Evolutionary conservation across 1,139 yeast species (phyloP), one percentile per base, ranked within the genome.

Genomic region (Candida sojae): DNA sequence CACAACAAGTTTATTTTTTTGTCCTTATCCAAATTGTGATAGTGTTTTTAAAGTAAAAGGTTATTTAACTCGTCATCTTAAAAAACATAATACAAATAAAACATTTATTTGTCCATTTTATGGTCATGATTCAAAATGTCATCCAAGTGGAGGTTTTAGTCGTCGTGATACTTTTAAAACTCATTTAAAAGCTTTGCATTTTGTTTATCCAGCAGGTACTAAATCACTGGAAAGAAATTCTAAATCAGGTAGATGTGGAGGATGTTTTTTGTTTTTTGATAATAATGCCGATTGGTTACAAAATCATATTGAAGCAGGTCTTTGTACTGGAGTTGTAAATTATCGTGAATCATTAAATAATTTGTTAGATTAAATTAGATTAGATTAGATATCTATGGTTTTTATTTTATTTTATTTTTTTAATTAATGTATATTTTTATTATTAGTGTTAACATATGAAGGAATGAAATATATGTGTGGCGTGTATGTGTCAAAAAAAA

Each of bases 121-220:
- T 58, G 70, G 72, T 30, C 48, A 57, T 9, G 80, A 79, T 3
- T 71, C 80, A 0, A 71, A 75, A 55, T 81, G 86, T 58, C 86
- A 80, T 60, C 81, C 83, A 37, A 78, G 80, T 1, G 85, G 86
- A 31, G 83, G 82, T 4, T 81, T 81, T 57, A 77, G 83, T 6
- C 67, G 85, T 53, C 68, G 83, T 57, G 86, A 81, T 57, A 80
- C 85, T 6, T 79, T 73, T 59, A 80, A 80, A 56, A 79, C 83
- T 2, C 86, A 80, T 60, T 68, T 80, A 46, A 80, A 79, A 56
- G 82, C 84, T 1, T 64, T 81, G 45, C 86, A 81, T 62, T 81
- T 80, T 58, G 73, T 78, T 23, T 81, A 80, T 56, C 86, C 86
- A 23, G 79, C 83, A 28, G 84, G 84, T 2, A 80, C 84, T 6